A percentile compares a stretch with the other conserved stretches of the same genome.
These are phyloP conservation scores for Trametes cinnabarina DNA, from an alignment of 768 basidiomycete genomes.

Conservation along the genomic window DNA sequence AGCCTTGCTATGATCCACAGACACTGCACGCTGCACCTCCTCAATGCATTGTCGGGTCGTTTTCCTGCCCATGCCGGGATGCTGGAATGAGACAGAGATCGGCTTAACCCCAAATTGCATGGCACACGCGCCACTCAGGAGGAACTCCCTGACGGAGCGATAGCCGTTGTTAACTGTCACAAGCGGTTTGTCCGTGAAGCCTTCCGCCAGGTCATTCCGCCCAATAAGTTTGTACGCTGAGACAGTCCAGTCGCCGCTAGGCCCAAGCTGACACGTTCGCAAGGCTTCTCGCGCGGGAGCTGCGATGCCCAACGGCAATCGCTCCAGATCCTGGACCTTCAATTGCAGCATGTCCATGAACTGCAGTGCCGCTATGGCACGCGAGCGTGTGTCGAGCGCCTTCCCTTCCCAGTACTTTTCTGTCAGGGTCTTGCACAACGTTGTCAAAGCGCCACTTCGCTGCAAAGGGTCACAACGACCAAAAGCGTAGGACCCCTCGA, in stretches of 20 bases:
- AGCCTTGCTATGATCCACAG: conserved; percentile 54
- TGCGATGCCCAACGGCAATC: conserved; percentile 66
- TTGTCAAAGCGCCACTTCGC: conserved; percentile 48
- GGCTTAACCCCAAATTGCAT: conserved; percentile 9
- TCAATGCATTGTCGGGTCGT: conserved; percentile 52
- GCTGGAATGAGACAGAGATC: conserved; percentile 36
- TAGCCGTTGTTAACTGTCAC: conserved; percentile 52
- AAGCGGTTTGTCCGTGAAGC: conserved; percentile 48
- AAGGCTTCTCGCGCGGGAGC: conserved; percentile 82
- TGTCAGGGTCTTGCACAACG: conserved; percentile 57
- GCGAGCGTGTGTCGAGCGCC: conserved; percentile 50
- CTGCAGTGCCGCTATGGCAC: conserved; percentile 64
- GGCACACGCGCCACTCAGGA: conserved; percentile 39
- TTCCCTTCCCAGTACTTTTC: conserved; percentile 38
- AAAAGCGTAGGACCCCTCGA: conserved; percentile 56
- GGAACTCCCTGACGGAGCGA: conserved; percentile 52
- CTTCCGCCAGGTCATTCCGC: conserved; percentile 71
- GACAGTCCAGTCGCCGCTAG: conserved; percentile 72
- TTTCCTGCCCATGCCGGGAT: conserved; percentile 45
- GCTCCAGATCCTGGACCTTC: conserved; percentile 48
- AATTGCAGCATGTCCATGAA: conserved; percentile 50
- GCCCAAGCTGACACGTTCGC: conserved; percentile 78
- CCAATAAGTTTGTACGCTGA: conserved; percentile 68
- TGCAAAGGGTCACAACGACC: conserved; percentile 58
- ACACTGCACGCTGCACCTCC: conserved; percentile 45